Conservation (phyloP, 1,139 yeast species). For the Magnusiomyces magnusii region DNA sequence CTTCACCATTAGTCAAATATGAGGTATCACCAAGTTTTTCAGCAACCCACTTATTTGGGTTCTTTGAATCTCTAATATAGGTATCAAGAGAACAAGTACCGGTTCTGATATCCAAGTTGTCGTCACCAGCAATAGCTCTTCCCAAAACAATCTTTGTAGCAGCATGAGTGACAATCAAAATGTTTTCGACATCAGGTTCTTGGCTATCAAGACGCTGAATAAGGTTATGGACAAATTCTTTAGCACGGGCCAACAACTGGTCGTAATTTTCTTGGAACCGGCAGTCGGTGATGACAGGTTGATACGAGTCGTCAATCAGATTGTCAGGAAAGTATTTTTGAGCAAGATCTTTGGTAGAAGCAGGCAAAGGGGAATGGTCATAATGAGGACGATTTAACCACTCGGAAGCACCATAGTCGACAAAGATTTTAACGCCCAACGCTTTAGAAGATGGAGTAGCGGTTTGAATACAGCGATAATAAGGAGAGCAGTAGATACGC, state of each 20-base stretch:
- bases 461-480: constrained; percentile 84
- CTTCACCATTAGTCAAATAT: constrained; percentile 68
- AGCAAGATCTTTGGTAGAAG: constrained; percentile 2
- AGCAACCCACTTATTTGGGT: constrained; percentile 43
- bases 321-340: not conserved
- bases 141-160: constrained; percentile 79
- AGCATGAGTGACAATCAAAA: constrained; percentile 71
- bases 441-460: constrained; percentile 56
- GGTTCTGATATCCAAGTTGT: constrained; percentile 42
- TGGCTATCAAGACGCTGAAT: constrained; percentile 45
- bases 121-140: constrained; percentile 49
- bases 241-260: constrained; percentile 52
- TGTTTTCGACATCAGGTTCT: constrained; percentile 47
- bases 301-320: constrained; percentile 35
- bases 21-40: constrained; percentile 61
- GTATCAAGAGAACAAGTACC: constrained; percentile 55
- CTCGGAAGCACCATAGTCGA: constrained; percentile 48
- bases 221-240: constrained; percentile 43
- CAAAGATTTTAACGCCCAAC: constrained; percentile 44
- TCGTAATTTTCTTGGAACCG: constrained; percentile 57
- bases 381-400: constrained; percentile 19
- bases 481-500: constrained; percentile 69
- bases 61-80: constrained; percentile 38
- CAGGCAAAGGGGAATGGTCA: constrained; percentile 20
- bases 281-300: constrained; percentile 49